Evolutionary conservation across 352 stramenopile species (phyloP).

Genomic region (Globisporangium okanoganense): DNA sequence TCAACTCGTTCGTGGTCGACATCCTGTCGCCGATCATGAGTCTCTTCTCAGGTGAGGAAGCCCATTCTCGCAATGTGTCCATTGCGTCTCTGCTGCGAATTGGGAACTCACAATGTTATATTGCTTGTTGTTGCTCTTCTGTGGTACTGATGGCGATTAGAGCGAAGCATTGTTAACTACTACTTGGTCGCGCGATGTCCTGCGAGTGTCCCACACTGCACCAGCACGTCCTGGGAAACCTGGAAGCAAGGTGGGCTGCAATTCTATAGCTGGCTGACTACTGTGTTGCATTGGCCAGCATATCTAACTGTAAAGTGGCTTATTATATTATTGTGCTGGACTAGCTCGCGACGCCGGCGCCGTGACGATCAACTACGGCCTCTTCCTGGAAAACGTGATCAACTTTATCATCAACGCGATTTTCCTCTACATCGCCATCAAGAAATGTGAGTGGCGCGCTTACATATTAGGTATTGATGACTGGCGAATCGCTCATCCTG

Average conservation of each 20-base stretch:
- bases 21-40: conserved; percentile 64
- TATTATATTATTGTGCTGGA: not conserved
- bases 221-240: conserved; percentile 48
- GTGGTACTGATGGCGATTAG: conserved; percentile 13
- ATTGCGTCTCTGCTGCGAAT: too few relatives aligned
- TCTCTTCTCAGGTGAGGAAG: conserved; percentile 50
- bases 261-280: not conserved
- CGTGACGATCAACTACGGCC: conserved; percentile 65
- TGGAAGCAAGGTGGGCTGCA: conserved; percentile 46
- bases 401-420: conserved; percentile 74
- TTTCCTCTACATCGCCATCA: conserved; percentile 69
- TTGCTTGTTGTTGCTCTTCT: not conserved
- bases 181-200: conserved; percentile 56
- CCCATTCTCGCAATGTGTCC: too few relatives aligned
- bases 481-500: not conserved
- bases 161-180: conserved; percentile 57
- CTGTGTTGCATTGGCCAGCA: too few relatives aligned
- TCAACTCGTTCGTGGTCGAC: conserved; percentile 69
- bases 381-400: conserved; percentile 65
- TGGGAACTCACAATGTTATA: not conserved
- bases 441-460: conserved; percentile 38
- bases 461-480: too few relatives aligned
- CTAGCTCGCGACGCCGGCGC: conserved; percentile 51
- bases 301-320: not conserved
- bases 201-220: conserved; percentile 26